phyloP scores from a whole-genome alignment of 768 basidiomycete species.

The Antrodiella citrinella region DNA sequence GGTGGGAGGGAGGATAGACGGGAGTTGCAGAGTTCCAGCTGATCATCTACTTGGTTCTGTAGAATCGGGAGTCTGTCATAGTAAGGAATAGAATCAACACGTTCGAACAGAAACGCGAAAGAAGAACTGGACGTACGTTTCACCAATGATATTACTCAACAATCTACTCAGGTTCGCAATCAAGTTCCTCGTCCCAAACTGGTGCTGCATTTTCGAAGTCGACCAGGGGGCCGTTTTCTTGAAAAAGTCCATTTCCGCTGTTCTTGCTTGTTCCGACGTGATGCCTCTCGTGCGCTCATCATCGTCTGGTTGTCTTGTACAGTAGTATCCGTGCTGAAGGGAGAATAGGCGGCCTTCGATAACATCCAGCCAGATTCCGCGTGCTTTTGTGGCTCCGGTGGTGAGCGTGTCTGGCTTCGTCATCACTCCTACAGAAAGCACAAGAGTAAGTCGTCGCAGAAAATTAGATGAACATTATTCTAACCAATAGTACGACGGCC shows the following conservation, averaged over 20 bases:
- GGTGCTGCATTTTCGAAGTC: slow-evolving; percentile 30
- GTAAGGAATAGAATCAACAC: background rate
- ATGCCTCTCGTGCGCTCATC: slow-evolving; percentile 36
- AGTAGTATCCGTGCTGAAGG: slow-evolving; percentile 47
- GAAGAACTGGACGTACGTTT: background rate
- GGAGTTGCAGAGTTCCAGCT: slow-evolving; percentile 19
- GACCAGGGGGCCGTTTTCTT: slow-evolving; percentile 43
- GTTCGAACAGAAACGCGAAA: background rate
- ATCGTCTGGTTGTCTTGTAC: slow-evolving; percentile 60
- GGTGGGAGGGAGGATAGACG: slow-evolving; percentile 24
- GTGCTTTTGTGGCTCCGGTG: slow-evolving; percentile 33
- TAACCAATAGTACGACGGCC: slow-evolving; percentile 62
- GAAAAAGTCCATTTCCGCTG: slow-evolving; percentile 39
- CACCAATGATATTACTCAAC: slow-evolving; percentile 21
- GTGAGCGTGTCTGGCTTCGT: slow-evolving; percentile 61
- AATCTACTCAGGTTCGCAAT: slow-evolving; percentile 43
- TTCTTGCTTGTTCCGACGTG: slow-evolving; percentile 30
- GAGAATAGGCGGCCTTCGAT: slow-evolving; percentile 39
- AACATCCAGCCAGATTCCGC: slow-evolving; percentile 40
- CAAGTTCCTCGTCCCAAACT: slow-evolving; percentile 51
- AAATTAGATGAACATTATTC: no score
- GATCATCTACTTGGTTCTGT: slow-evolving; percentile 16
- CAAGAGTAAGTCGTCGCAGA: background rate
- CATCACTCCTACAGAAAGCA: slow-evolving; percentile 40
- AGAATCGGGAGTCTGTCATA: slow-evolving; percentile 23